Conservation (phyloP, 768 basidiomycete species). For the Russula virescens region DNA sequence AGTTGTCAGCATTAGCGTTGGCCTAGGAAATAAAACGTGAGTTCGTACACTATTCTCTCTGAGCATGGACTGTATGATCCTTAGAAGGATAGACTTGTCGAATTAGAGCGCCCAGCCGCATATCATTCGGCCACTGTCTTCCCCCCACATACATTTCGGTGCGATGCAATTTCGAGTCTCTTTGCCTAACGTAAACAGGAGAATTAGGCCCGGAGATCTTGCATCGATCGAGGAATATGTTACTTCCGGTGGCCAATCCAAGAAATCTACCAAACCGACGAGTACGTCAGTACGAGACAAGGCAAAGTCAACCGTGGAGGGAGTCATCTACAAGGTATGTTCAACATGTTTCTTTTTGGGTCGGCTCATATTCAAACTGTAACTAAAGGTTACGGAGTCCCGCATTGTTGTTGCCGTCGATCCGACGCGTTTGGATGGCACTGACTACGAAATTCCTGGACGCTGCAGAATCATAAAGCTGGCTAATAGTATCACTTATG, state of each 20-base stretch:
- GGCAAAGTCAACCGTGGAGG: constrained; percentile 45
- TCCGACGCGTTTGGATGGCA: constrained; percentile 48
- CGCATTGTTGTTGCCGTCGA: constrained; percentile 78
- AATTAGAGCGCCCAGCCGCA: constrained; percentile 77
- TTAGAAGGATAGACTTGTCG: constrained; percentile 62
- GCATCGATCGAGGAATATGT: constrained; percentile 77
- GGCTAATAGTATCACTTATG: constrained; percentile 89
- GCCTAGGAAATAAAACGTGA: constrained; percentile 90
- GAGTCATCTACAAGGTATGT: constrained; percentile 78
- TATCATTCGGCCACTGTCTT: constrained; percentile 66
- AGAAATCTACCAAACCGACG: constrained; percentile 41
- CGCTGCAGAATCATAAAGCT: constrained; percentile 81
- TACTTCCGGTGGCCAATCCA: constrained; percentile 34
- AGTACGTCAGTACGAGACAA: constrained; percentile 34
- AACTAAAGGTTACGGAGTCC: constrained; percentile 64
- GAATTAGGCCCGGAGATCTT: constrained; percentile 74
- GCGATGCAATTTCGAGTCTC: constrained; percentile 13
- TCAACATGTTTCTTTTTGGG: not conserved
- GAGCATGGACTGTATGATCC: constrained; percentile 18
- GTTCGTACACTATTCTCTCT: not conserved
- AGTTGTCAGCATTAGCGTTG: constrained; percentile 65
- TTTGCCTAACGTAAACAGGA: too few species aligned
- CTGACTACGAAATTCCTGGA: constrained; percentile 78
- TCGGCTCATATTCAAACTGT: not conserved
- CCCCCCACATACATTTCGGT: constrained; percentile 86